A percentile compares a stretch with the other conserved stretches of the same genome.
Conservation (phyloP, 495 filamentous ascomycete genomes). For the Penicillium verhagenii region DNA sequence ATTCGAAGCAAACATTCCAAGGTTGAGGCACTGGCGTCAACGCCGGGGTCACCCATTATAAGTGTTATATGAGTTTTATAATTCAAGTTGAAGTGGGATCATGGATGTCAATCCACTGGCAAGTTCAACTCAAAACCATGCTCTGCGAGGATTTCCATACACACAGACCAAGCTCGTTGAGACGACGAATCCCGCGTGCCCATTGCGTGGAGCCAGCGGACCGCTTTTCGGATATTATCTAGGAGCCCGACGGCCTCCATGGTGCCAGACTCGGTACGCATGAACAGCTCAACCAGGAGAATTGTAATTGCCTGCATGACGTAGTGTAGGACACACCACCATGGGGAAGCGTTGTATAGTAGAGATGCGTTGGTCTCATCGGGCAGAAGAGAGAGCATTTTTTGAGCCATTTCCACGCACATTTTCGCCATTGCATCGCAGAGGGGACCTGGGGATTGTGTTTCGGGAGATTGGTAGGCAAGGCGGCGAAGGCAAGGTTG, state of each 20-base stretch:
- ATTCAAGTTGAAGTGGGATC: too few species aligned
- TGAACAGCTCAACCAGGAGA: constrained; percentile 54
- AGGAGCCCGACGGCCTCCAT: constrained; percentile 38
- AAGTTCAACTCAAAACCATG: constrained; percentile 1
- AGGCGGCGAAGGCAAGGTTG: constrained; percentile 59
- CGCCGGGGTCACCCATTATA: background rate
- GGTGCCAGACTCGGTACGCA: constrained; percentile 34
- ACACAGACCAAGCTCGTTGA: constrained; percentile 40
- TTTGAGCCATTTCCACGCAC: constrained; percentile 50
- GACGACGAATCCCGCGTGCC: constrained; percentile 44
- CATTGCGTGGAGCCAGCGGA: constrained; percentile 51
- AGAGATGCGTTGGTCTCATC: constrained; percentile 28
- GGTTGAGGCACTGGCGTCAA: background rate
- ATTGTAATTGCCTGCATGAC: constrained; percentile 58
- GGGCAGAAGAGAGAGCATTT: constrained; percentile 49
- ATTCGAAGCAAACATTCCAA: background rate
- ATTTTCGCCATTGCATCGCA: constrained; percentile 47
- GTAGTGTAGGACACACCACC: constrained; percentile 62
- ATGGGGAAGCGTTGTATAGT: constrained; percentile 50
- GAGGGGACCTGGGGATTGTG: constrained; percentile 27
- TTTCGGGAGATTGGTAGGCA: constrained; percentile 12
- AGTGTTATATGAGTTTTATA: background rate
- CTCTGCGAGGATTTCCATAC: constrained; percentile 20
- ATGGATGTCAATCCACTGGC: background rate
- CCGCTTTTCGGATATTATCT: constrained; percentile 44